Conservation (phyloP, 306 rosid species). For the Cercis canadensis region DNA sequence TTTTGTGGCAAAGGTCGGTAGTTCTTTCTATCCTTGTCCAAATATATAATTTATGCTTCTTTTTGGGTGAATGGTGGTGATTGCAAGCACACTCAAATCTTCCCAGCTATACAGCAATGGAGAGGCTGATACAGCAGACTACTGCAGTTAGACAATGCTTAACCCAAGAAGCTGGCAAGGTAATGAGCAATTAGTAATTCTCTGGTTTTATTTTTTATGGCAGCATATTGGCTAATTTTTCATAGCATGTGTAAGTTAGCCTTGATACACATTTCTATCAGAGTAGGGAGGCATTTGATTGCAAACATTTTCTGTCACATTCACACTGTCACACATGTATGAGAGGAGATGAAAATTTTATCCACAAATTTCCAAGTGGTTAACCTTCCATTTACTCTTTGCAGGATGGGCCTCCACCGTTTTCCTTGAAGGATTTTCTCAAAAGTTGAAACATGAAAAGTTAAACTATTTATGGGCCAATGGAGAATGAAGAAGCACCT, state of each 20-base stretch:
- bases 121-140: constrained; percentile 84
- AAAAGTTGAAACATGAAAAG: constrained; percentile 54
- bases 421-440: constrained; percentile 77
- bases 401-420: constrained; percentile 71
- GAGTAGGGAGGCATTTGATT: constrained; percentile 17
- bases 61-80: constrained; percentile 35
- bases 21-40: constrained; percentile 8
- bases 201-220: constrained; percentile 5
- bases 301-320: neutral
- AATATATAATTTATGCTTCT: constrained; percentile 11
- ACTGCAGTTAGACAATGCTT: constrained; percentile 76
- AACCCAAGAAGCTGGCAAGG: constrained; percentile 73
- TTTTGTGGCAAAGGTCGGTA: constrained; percentile 11
- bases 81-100: constrained; percentile 70
- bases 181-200: constrained; percentile 40
- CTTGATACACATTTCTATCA: neutral
- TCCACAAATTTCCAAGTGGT: neutral
- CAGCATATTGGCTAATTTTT: constrained; percentile 27
- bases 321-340: neutral
- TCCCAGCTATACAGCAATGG: constrained; percentile 84
- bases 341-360: neutral
- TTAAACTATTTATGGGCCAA: constrained; percentile 26
- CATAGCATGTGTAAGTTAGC: neutral
- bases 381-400: constrained; percentile 37
- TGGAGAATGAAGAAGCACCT: constrained; percentile 36